Evolutionary conservation across 2,329 filamentous ascomycete genomes (phyloP).

Genomic region (Cercospora zeina): DNA sequence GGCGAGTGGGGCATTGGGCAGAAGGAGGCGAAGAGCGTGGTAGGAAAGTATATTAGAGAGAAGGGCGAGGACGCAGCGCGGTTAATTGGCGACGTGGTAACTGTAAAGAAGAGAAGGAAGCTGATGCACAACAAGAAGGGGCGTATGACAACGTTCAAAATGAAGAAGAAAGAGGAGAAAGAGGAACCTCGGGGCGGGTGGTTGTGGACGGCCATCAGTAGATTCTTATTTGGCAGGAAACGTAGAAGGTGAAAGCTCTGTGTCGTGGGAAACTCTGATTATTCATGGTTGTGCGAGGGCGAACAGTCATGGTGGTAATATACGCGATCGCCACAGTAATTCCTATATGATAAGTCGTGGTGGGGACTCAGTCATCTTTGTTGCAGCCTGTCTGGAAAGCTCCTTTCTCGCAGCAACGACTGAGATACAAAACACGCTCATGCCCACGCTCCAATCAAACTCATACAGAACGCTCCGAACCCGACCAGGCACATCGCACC

Average conservation of each 20-base stretch:
- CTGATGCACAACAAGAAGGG: background rate
- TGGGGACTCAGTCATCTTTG: background rate
- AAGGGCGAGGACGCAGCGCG: background rate
- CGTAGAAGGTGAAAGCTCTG: too few species aligned
- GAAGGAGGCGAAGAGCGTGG: background rate
- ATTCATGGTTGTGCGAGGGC: too few species aligned
- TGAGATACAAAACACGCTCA: conserved; percentile 22
- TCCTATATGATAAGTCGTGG: too few species aligned
- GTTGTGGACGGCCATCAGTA: too few species aligned
- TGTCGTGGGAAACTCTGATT: too few species aligned
- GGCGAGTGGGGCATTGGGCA: background rate
- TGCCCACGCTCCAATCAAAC: conserved; percentile 65
- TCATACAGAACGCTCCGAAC: conserved; percentile 61
- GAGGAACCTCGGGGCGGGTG: too few species aligned
- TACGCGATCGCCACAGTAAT: too few species aligned
- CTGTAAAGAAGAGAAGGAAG: background rate
- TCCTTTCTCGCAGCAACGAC: background rate
- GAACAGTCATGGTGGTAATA: too few species aligned
- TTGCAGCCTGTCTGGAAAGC: background rate
- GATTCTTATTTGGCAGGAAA: too few species aligned
- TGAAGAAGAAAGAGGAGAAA: too few species aligned
- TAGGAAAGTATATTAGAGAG: background rate
- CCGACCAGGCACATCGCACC: conserved; percentile 62
- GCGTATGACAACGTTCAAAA: background rate
- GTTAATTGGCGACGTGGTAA: background rate